Percentiles rank a stretch among this genome's conserved stretches.
Evolutionary conservation across 139 green algal genomes (phyloP).

Genomic region (Coelastrella sp.): DNA sequence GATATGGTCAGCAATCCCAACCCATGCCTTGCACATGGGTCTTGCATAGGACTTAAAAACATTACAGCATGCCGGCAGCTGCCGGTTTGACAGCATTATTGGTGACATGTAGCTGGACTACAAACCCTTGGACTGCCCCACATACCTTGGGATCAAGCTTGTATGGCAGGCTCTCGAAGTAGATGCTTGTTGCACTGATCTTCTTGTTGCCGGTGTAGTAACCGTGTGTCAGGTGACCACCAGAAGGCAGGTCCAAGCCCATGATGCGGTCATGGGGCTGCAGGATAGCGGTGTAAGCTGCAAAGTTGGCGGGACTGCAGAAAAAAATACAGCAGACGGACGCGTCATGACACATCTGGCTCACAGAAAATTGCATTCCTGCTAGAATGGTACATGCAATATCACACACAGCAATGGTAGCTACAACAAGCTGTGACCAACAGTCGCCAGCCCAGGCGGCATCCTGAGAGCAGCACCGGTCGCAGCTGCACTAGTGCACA

Average conservation of each 20-base stretch:
- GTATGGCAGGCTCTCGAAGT: constrained; percentile 96
- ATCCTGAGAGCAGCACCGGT: neutral
- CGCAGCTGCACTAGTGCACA: neutral
- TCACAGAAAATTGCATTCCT: no score
- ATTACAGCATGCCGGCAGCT: no score
- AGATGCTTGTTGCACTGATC: constrained; percentile 97
- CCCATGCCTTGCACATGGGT: no score
- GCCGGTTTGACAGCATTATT: no score
- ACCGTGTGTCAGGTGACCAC: constrained; percentile 97
- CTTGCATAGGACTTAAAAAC: no score
- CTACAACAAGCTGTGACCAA: no score
- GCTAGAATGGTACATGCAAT: no score
- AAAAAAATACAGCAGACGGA: neutral
- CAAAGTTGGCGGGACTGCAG: constrained; percentile 96
- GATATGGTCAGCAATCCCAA: no score
- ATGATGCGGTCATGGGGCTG: constrained; percentile 99
- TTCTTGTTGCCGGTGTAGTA: constrained; percentile 91
- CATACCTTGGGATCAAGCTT: constrained; percentile 87
- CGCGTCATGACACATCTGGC: neutral
- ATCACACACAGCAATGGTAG: no score
- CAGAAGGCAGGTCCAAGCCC: constrained; percentile 96
- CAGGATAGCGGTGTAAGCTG: constrained; percentile 98
- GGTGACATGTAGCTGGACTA: no score
- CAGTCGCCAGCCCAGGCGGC: no score
- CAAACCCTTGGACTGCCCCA: no score